These are phyloP conservation scores for Parasarocladium wereldwijsianum DNA, from an alignment of 2,329 filamentous ascomycete species.

Conservation along the genomic window DNA sequence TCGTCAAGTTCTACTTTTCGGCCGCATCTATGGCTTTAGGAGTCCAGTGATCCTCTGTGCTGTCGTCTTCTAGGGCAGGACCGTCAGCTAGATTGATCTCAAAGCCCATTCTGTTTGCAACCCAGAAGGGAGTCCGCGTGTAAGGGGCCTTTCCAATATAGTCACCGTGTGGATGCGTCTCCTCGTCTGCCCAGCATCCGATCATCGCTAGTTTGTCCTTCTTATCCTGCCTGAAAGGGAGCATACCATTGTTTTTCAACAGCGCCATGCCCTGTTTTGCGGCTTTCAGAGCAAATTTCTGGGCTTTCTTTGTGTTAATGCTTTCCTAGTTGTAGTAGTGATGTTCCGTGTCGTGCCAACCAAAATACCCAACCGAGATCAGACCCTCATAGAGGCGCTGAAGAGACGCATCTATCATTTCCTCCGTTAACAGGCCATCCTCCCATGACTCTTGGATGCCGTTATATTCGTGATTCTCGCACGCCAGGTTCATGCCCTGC, in stretches of 20 bases:
- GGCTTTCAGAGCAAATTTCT: conserved; percentile 39
- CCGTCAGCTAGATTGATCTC: conserved; percentile 21
- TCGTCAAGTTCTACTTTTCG: conserved; percentile 31
- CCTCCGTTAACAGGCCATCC: conserved; percentile 15
- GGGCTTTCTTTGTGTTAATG: conserved; percentile 37
- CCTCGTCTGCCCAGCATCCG: conserved; percentile 17
- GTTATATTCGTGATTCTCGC: conserved; percentile 11
- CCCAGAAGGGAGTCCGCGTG: conserved; percentile 32
- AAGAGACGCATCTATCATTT: conserved; percentile 6
- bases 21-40: conserved; percentile 21
- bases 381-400: conserved; percentile 37
- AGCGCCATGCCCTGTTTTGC: conserved; percentile 30
- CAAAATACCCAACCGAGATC: conserved; percentile 42
- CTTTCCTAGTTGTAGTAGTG: conserved; percentile 36
- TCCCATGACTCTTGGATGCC: conserved; percentile 14
- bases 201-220: conserved; percentile 12
- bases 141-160: conserved; percentile 31
- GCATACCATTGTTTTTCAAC: conserved; percentile 37
- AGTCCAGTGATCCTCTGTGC: conserved; percentile 16
- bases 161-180: conserved; percentile 10
- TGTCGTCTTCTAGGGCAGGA: conserved; percentile 9
- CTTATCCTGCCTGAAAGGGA: conserved; percentile 25
- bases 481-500: conserved; percentile 19
- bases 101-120: conserved; percentile 5
- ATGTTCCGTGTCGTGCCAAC: conserved; percentile 27